phyloP scores from a whole-genome alignment of 2,329 filamentous ascomycete species.

The Botrytis fragariae region DNA sequence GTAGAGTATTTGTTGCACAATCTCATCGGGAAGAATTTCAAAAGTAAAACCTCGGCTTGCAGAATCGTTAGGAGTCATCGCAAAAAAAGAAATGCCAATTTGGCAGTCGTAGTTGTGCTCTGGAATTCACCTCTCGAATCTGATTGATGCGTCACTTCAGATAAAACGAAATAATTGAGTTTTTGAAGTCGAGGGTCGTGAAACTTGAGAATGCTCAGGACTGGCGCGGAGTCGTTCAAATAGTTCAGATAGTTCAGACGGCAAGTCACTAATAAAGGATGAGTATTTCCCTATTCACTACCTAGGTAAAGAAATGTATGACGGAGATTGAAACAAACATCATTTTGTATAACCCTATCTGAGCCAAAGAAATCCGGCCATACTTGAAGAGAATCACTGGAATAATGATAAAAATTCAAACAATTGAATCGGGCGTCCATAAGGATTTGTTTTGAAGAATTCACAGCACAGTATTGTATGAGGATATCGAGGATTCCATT shows the following conservation, averaged over 20 bases:
- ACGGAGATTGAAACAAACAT: neutral
- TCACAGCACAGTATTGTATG: neutral
- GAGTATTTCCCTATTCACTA: neutral
- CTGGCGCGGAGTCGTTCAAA: neutral
- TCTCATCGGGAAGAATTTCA: constrained; percentile 65
- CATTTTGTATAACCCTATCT: neutral
- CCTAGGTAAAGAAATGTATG: neutral
- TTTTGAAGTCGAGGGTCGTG: neutral
- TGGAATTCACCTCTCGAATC: neutral
- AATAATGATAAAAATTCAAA: neutral
- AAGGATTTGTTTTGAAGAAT: neutral
- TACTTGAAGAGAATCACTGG: neutral
- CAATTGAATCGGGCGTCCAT: neutral
- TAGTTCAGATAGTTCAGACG: neutral
- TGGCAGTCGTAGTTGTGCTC: neutral
- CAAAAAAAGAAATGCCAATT: neutral
- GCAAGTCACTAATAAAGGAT: neutral
- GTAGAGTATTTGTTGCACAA: constrained; percentile 74
- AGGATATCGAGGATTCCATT: neutral
- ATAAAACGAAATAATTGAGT: neutral
- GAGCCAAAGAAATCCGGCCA: neutral
- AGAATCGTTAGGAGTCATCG: neutral
- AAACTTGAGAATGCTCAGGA: neutral
- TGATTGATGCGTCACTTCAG: neutral
- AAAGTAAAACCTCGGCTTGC: neutral